A percentile compares a stretch with the other conserved stretches of the same genome.
These are phyloP conservation scores for Obelidium mucronatum DNA, from an alignment of 192 early-diverging fungal species.

Conservation along the genomic window DNA sequence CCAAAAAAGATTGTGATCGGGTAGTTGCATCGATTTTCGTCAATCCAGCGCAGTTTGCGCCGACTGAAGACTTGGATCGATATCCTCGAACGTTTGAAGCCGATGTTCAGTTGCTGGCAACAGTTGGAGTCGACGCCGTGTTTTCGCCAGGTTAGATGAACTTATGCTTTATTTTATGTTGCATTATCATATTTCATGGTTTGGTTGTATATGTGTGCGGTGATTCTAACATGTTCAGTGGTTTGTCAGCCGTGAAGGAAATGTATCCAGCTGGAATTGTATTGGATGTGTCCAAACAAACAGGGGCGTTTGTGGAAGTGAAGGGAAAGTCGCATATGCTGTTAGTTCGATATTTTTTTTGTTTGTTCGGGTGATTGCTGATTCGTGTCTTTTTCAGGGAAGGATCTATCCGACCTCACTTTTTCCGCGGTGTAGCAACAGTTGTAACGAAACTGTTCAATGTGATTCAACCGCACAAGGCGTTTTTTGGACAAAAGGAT, in stretches of 20 bases:
- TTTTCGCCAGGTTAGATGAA: conserved; percentile 44
- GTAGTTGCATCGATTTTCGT: conserved; percentile 94
- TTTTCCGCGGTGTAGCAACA: conserved; percentile 97
- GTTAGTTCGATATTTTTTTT: conserved; percentile 2
- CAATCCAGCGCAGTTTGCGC: conserved; percentile 99
- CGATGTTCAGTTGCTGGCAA: conserved; percentile 76
- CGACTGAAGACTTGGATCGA: conserved; percentile 87
- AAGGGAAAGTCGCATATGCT: conserved; percentile 88
- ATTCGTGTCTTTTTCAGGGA: conserved; percentile 53
- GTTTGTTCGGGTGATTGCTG: not conserved
- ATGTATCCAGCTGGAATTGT: conserved; percentile 96
- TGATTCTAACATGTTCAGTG: conserved; percentile 30
- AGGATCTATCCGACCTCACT: conserved; percentile 89
- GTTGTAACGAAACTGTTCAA: conserved; percentile 95
- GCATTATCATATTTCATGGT: not conserved
- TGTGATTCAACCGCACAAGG: conserved; percentile 80
- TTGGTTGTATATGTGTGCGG: not conserved
- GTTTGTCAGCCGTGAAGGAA: conserved; percentile 65
- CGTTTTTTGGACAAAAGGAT: conserved; percentile 98
- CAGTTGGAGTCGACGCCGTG: conserved; percentile 46
- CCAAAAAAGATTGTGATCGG: conserved; percentile 65
- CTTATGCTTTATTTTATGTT: not conserved
- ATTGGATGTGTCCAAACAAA: conserved; percentile 78
- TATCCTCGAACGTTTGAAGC: conserved; percentile 87
- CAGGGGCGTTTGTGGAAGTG: conserved; percentile 92